Base-by-base conservation (phyloP, 2,329 filamentous ascomycete species). In the Anthostomella pinea region DNA sequence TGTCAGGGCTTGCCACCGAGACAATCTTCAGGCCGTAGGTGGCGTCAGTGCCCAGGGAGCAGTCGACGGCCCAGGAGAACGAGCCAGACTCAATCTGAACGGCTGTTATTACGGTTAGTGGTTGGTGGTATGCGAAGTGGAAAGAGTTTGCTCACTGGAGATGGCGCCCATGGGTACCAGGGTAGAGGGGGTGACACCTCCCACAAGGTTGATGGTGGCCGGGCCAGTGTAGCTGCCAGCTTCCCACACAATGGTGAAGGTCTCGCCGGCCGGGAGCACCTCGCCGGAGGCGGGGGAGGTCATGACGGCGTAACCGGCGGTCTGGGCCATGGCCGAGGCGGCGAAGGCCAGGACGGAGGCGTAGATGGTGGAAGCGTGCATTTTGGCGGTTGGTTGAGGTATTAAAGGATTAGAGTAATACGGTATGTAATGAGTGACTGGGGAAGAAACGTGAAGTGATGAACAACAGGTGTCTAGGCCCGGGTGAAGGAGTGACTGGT, bases 11-110 rank as follows among this genome's bases (percentile, higher is more conserved):
- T 46, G 59, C 62, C 49, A 74, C 69, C 22, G 71, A 66, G 45
- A 59, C 58, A 62, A 83, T 65, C 63, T 69, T 65, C 57, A 83
- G 65, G 48, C 79, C 79, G 62, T 82, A 83, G 53, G 69, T 68
- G 34, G 63, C 64, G 25, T 65, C 55, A 39, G 52, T 52, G 44
- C 70, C 72, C 18, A 75, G 66, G 18, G 55, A 45, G 41, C 64
- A 52, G 54, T 64, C 65, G 33, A 81, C 67, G 16, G 53, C 45
- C 79, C 79, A 83, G 41, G 42, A 48, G 66, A 64, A 81, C 13
- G 52, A 49, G 36, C 67, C 69, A 22, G 51, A 54, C 29, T 59
- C 54, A 60, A 72, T 73, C 41, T 68, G 51, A 48, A 81, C 54
- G 38, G 64, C 67, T 31, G 59, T 75, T 80, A 19, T 15, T 24